Base-by-base conservation (phyloP, 2,329 filamentous ascomycete genomes). In the Parastagonospora nodorum region DNA sequence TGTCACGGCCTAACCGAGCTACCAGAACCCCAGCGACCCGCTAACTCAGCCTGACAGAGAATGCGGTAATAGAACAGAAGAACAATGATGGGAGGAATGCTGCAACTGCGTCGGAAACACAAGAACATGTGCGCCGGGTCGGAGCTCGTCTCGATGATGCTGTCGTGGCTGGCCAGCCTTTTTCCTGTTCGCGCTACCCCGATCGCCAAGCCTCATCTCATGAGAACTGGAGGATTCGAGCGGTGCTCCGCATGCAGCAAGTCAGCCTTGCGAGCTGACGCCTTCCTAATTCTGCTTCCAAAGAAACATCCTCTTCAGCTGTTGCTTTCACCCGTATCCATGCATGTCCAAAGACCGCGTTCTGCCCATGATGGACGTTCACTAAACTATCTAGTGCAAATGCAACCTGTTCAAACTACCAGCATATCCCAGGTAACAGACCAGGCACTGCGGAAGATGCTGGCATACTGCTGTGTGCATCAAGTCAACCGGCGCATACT, bases 1-100 rank as follows among this genome's bases (percentile, higher is more conserved):
- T 64, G 69, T 67, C 67, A 72, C 66, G 58, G 59, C 57, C 68
- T 69, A 68, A 65, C 69, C 67, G 67, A 71, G 64, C 64, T 62
- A 49, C 57, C 61, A 54, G 53, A 64, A 55, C 59, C 57, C 57
- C 58, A 48, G 56, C 50, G 55, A 50, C 36, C 50, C 42, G 55
- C 48, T 56, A 53, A 55, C 47, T 51, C 59, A 55, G 54, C 52
- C 58, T 53, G 45, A 40, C 55, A 37, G 45, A 27, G 32, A 46
- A 48, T 30, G 51, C 39, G 52, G 48, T 39, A 35, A 57, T 40
- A 50, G 48, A 48, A 42, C 44, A 53, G 19, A 45, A 37, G 45
- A 53, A 49, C 33, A 53, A 48, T 50, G 52, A 44, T 52, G 35
- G 42, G 33, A 42, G 5, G 28, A 41, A 45, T 42, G 40, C 51